Base-by-base conservation (phyloP, 31 red algal genomes). In the Porphyra umbilicalis region DNA sequence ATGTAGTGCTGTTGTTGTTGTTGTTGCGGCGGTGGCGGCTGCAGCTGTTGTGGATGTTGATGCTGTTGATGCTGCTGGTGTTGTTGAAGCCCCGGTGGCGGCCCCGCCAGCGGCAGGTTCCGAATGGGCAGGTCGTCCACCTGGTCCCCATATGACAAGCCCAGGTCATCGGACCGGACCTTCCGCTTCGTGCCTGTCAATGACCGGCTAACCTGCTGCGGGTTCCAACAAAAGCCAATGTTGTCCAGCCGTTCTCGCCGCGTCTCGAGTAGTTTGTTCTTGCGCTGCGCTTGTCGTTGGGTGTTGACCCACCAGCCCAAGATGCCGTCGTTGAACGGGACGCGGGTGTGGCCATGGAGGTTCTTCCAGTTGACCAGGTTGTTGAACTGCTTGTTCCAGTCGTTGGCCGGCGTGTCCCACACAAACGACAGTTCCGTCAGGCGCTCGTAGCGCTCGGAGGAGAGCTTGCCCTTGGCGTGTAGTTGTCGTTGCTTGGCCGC, bases 291-390 rank as follows among this genome's bases (percentile, higher is more conserved):
- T 77, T 90, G 92, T 15, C 88, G 83, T 35, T 90, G 92, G 35
- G 92, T 95, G 74, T 95, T 95, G 38, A 90, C 88, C 92, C 92
- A 95, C 92, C 92, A 95, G 15, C 92, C 92, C 36, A 95, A 86
- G 39, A 90, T 88, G n/a, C 92, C 92, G 75, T 95, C 92, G 76
- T 95, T 95, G 79, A 95, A 95, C 9, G 92, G 92, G n/a, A 95
- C 92, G 35, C 92, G 83, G n/a, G 87, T 86, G 75, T 95, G 87
- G n/a, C 92, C 92, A 10, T 82, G 77, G 32, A 84, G 79, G 32
- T 83, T 76, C 35, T 40, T 83, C 88, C 88, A 95, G 35, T 82
- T 83, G 77, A 76, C 79, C 76, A 95, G 85, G 35, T 88, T 74
- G 78, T 90, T 88, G 42, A 88, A 90, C 84, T 95, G 90, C 71